Evolutionary conservation across 257 asterid species (phyloP).

Genomic region (Haberlea rhodopensis): DNA sequence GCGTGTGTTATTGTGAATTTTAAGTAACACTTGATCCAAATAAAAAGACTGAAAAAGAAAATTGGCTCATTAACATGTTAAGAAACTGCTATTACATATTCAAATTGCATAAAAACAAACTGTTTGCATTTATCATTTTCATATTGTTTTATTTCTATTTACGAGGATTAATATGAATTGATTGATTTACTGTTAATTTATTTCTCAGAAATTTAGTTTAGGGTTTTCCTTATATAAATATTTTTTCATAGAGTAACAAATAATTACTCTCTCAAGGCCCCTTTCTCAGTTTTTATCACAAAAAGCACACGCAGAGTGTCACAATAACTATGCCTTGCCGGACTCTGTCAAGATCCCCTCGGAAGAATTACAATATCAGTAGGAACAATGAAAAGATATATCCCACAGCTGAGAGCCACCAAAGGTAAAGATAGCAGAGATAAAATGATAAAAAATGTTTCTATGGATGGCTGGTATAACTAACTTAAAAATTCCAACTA

Average conservation of each 20-base stretch:
- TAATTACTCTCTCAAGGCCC: background rate
- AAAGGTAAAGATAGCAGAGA: background rate
- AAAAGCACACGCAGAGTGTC: background rate
- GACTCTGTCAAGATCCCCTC: background rate
- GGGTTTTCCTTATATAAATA: background rate
- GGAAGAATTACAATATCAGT: background rate
- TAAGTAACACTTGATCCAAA: background rate
- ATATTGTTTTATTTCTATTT: no score
- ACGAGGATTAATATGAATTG: no score
- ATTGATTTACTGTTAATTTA: background rate
- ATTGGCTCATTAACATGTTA: no score
- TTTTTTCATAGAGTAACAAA: no score
- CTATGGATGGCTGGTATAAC: background rate
- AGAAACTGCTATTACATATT: background rate
- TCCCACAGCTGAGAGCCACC: background rate
- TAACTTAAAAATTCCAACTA: background rate
- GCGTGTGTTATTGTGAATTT: background rate
- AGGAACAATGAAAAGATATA: background rate
- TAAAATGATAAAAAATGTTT: no score
- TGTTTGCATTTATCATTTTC: background rate
- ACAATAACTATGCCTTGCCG: background rate
- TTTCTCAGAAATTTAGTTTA: background rate
- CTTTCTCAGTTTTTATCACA: background rate
- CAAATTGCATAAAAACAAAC: background rate
- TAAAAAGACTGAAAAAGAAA: background rate